Evolutionary conservation across 73 alveolate species (phyloP), one percentile per base, ranked within the genome.

Genomic region (Paramecium caudatum): DNA sequence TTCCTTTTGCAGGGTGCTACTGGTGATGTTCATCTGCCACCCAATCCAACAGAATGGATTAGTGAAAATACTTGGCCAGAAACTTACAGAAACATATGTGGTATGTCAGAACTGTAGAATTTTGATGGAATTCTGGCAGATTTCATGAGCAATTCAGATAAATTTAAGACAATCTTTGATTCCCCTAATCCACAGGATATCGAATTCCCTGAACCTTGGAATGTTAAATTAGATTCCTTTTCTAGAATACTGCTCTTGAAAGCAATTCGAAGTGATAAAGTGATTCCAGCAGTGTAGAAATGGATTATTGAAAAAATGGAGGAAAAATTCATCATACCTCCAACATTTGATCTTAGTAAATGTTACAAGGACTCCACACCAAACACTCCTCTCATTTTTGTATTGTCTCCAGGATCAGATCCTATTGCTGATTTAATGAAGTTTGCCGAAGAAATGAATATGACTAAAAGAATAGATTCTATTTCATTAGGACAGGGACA

Each of bases 401-500:
- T 99, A 32, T 95, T 98, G 39, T 94, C 99, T 33, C 97, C 99
- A 34, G 99, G 99, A 62, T 97, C 99, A 3, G 99, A 99, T 85
- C 99, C 99, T 3, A 98, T 98, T 49, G 95, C 99, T 46, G 99
- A 98, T 92, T 95, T 98, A 88, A 82, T 94, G 90, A 95, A 96
- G 81, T 99, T 99, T 82, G 99, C 99, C 1, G 99, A 99, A 92
- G 95, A 94, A 91, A 97, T 88, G 95, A 90, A 92, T 82, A 92
- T 74, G 91, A 41, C 81, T 7, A 99, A 96, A 47, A 98, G 97
- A 94, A 93, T 96, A 61, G 98, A 97, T 36, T 95, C 99, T 10
- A 97, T 98, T 65, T 98, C 99, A 10, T 95, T 99, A 25, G 99
- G 99, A 33, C 93, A 97, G 91, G 99, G 99, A 12, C 99, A 99